Evolutionary conservation across 2,329 filamentous ascomycete genomes (phyloP).

Genomic region (Aspergillus tamarii): DNA sequence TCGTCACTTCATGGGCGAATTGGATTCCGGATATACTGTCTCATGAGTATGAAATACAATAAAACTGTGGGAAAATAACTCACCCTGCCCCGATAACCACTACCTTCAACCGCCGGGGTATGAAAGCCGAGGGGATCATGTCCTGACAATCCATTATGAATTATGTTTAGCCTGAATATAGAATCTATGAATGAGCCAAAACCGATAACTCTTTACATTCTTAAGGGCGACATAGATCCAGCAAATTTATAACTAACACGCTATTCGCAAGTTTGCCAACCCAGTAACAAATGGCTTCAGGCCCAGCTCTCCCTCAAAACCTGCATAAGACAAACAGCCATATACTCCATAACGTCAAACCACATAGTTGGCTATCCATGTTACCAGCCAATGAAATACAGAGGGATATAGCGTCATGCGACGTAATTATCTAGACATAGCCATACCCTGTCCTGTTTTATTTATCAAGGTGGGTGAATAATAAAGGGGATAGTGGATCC

Average conservation of each 20-base stretch:
- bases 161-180: not conserved
- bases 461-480: not conserved
- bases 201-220: not conserved
- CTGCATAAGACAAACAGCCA: not conserved
- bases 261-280: not conserved
- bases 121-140: not conserved
- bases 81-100: constrained; percentile 2
- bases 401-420: not conserved
- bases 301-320: not conserved
- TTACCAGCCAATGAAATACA: not conserved
- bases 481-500: fast-evolving
- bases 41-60: no score
- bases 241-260: no score
- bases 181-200: not conserved
- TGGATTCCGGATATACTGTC: not conserved
- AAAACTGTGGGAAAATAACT: not conserved
- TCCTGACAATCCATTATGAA: not conserved
- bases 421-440: not conserved
- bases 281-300: no score
- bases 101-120: not conserved
- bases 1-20: not conserved
- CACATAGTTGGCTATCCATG: no score
- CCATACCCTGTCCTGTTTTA: not conserved
- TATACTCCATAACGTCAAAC: not conserved
- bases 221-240: not conserved